Evolutionary conservation across 2,329 filamentous ascomycete genomes (phyloP).

Genomic region (Zasmidium citrigriseum): DNA sequence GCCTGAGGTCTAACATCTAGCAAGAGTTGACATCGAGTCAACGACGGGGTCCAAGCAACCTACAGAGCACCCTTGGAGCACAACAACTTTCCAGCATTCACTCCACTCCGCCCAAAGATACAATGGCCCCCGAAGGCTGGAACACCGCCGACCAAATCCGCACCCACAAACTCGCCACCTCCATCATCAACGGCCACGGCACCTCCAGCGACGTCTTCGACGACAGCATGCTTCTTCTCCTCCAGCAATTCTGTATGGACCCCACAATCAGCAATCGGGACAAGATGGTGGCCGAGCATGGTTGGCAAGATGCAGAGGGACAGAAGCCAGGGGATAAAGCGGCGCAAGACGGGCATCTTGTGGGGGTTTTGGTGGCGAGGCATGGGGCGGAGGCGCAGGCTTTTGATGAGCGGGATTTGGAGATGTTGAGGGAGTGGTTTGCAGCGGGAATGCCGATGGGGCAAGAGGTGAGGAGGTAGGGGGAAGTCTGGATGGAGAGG

Average conservation of each 20-base stretch:
- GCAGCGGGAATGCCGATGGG: slow-evolving; percentile 9
- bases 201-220: slow-evolving; percentile 4
- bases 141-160: slow-evolving; percentile 14
- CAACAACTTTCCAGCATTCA: neutral
- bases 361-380: slow-evolving; percentile 4
- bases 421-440: slow-evolving; percentile 17
- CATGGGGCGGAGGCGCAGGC: slow-evolving; percentile 13
- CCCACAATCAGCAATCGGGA: slow-evolving; percentile 1
- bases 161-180: slow-evolving; percentile 11
- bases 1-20: neutral
- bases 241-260: slow-evolving; percentile 8
- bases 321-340: neutral
- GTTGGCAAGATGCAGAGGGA: slow-evolving; percentile 1
- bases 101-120: neutral
- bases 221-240: neutral
- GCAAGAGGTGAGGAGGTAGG: slow-evolving; percentile 4
- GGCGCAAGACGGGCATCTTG: slow-evolving; percentile 3
- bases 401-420: slow-evolving; percentile 13
- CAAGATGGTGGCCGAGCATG: slow-evolving; percentile 7
- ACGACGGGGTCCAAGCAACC: neutral
- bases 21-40: neutral
- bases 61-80: neutral
- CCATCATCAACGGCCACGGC: slow-evolving; percentile 13
- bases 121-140: slow-evolving; percentile 7
- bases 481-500: too few relatives aligned